Evolutionary conservation across 768 basidiomycete genomes (phyloP), one percentile per base, ranked within the genome.

Genomic region (Rhizopogon vinicolor): DNA sequence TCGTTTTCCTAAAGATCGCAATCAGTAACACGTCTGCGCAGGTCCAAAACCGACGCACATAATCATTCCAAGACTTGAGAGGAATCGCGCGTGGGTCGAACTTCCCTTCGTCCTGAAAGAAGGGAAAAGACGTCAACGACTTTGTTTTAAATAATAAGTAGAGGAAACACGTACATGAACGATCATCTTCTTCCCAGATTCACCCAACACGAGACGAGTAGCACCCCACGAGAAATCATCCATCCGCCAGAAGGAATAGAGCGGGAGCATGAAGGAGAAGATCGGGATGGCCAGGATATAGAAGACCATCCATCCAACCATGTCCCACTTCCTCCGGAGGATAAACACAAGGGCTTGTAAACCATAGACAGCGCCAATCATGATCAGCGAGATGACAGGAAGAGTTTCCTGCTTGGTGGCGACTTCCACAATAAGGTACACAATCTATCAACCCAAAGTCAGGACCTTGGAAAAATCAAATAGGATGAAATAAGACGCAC

Each of bases 211-310:
- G 57, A 95, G 68, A 83, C 92, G 90, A 1, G 94, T 96, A 25
- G 81, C 79, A 81, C 93, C 94, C 93, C 93, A 94, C 0, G 89
- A 92, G 82, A 96, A 97, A 72, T 96, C 93, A 69, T 96, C 95
- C 94, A 98, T 97, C 61, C 77, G 80, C 95, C 94, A 98, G 86
- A 98, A 96, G 5, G 93, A 94, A 69, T 93, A 95, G 12, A 97
- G 75, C 4, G 93, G 95, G 28, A 98, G 82, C 75, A 91, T 80
- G 80, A 97, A 91, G 7, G 93, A 93, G 75, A 96, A 97, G 42
- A 85, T 82, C 3, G 95, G 95, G 60, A 98, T 91, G 54, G 96
- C 94, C 39, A 94, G 69, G 66, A 98, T 93, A 73, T 98, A 99
- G 75, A 99, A 91, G 31, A 92, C 63, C 89, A 93, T 92, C 93